A percentile compares a stretch with the other conserved stretches of the same genome.
Evolutionary conservation across 768 basidiomycete species (phyloP).

Genomic region (Suillus subalutaceus): DNA sequence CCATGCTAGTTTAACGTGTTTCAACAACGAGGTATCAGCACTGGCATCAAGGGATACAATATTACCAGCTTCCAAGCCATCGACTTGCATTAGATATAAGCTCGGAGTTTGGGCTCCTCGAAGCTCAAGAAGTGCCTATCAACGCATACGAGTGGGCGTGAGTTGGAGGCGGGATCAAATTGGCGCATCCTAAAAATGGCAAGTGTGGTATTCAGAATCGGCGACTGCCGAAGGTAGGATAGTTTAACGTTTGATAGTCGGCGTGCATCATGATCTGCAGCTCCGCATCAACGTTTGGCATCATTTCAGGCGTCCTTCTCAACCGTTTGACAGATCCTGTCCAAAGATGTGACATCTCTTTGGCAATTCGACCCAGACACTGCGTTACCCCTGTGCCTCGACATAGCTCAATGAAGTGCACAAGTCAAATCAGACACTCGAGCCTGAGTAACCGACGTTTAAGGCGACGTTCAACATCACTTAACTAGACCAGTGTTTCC

Average conservation of each 20-base stretch:
- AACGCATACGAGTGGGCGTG: slow-evolving; percentile 8
- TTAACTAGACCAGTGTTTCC: not conserved
- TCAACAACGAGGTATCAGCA: not conserved
- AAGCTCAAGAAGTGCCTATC: not conserved
- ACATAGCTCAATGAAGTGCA: not conserved
- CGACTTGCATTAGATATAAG: not conserved
- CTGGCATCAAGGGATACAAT: not conserved
- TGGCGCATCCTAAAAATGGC: not conserved
- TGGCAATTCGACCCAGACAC: not conserved
- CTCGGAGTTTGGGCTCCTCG: slow-evolving; percentile 1
- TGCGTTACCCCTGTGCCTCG: not conserved
- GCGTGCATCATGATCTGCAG: not conserved
- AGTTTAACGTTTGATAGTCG: not conserved
- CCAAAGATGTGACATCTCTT: not conserved
- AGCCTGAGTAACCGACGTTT: not conserved
- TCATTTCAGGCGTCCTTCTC: not conserved
- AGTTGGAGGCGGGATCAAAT: not conserved
- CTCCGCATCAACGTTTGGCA: not conserved
- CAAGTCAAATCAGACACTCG: not conserved
- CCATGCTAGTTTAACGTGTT: slow-evolving; percentile 2
- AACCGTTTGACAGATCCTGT: not conserved
- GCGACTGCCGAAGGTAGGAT: not conserved
- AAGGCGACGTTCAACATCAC: not conserved
- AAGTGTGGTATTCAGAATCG: slow-evolving; percentile 7
- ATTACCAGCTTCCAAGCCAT: not conserved